These are phyloP conservation scores for Penicillium paneum DNA, from an alignment of 2,329 filamentous ascomycete genomes.

Conservation along the genomic window DNA sequence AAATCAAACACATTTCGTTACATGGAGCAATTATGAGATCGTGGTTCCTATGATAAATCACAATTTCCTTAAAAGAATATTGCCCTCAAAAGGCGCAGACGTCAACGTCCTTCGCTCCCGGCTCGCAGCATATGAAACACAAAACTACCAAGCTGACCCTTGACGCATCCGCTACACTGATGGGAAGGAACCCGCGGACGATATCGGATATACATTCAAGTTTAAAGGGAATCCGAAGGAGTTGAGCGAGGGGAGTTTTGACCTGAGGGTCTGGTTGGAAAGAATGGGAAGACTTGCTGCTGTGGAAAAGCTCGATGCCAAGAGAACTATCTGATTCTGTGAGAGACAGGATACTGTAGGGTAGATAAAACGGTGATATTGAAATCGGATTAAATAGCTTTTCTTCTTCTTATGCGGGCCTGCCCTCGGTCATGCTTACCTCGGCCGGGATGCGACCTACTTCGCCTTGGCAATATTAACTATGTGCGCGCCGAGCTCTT, in stretches of 20 bases:
- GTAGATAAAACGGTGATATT: too few species aligned
- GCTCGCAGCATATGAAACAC: constrained; percentile 26
- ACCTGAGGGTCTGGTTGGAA: constrained; percentile 19
- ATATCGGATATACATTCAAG: constrained; percentile 13
- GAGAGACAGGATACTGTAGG: background rate
- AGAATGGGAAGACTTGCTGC: constrained; percentile 11
- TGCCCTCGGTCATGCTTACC: too few species aligned
- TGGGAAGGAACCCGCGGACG: constrained; percentile 1
- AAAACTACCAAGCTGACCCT: constrained; percentile 4
- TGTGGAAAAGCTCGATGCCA: background rate
- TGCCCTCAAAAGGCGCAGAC: too few species aligned
- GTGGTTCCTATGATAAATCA: too few species aligned
- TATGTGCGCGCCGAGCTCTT: too few species aligned
- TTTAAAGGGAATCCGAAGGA: constrained; percentile 21
- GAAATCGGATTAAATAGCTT: too few species aligned
- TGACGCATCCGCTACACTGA: constrained; percentile 13
- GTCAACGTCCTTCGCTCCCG: too few species aligned
- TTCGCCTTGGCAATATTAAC: too few species aligned
- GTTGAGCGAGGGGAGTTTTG: constrained; percentile 19
- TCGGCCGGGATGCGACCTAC: too few species aligned
- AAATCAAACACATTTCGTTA: background rate
- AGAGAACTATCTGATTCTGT: too few species aligned
- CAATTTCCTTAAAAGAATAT: too few species aligned
- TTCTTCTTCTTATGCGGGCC: too few species aligned
- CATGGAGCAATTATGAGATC: background rate